phyloP scores from a whole-genome alignment of 2,329 filamentous ascomycete species.

The Mycogone perniciosa region DNA sequence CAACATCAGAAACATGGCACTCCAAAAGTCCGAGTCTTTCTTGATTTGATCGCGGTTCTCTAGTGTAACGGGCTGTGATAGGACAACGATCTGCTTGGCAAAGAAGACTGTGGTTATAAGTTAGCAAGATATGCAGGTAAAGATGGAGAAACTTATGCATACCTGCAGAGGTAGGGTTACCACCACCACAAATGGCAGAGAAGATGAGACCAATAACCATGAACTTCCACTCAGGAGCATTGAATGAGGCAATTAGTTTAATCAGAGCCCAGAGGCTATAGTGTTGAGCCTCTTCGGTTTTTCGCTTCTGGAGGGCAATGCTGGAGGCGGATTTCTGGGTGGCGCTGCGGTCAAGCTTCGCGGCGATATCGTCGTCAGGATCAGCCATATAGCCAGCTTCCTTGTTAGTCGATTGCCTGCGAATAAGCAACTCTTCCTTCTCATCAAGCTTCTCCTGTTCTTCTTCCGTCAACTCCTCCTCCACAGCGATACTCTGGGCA shows the following conservation, averaged over 20 bases:
- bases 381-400: conserved; percentile 42
- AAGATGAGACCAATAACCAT: conserved; percentile 74
- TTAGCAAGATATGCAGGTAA: background rate
- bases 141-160: background rate
- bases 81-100: conserved; percentile 73
- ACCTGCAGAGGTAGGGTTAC: conserved; percentile 56
- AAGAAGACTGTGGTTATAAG: conserved; percentile 59
- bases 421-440: conserved; percentile 45
- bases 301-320: conserved; percentile 53
- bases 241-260: conserved; percentile 76
- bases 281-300: conserved; percentile 43
- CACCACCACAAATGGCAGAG: conserved; percentile 71
- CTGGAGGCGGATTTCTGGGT: conserved; percentile 63
- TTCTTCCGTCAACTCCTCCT: conserved; percentile 46
- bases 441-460: conserved; percentile 45
- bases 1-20: conserved; percentile 81
- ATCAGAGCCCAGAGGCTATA: conserved; percentile 72
- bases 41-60: conserved; percentile 54
- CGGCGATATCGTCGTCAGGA: conserved; percentile 56
- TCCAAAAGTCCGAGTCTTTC: conserved; percentile 78
- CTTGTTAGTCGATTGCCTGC: conserved; percentile 36
- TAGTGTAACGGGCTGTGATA: conserved; percentile 48
- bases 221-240: conserved; percentile 60
- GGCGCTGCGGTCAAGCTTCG: conserved; percentile 49
- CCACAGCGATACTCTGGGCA: conserved; percentile 72